Conservation (phyloP, 495 filamentous ascomycete genomes). For the Extremus antarcticus region DNA sequence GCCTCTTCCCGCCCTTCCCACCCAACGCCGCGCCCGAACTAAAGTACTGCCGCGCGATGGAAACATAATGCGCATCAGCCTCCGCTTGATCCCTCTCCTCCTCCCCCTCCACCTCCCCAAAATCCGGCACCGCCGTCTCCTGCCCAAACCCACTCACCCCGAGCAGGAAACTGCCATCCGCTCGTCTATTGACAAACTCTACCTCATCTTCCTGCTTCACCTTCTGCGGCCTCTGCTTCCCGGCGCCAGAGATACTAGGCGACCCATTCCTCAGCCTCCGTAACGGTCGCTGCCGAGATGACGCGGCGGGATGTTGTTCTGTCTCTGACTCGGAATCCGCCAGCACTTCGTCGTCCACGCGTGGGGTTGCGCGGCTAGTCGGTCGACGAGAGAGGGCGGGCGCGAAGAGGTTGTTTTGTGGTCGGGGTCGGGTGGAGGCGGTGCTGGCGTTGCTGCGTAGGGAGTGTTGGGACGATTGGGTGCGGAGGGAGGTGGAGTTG, state of each 20-base stretch:
- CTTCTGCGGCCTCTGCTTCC: background rate
- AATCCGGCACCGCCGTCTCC: background rate
- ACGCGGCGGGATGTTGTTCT: background rate
- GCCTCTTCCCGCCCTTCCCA: constrained; percentile 1
- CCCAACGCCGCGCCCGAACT: constrained; percentile 3
- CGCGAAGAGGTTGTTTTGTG: constrained; percentile 12
- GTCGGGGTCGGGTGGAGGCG: constrained; percentile 8
- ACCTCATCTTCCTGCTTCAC: constrained; percentile 2
- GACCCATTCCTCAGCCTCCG: constrained; percentile 3
- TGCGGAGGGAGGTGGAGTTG: constrained; percentile 1
- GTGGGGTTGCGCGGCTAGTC: constrained; percentile 2
- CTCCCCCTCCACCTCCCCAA: background rate
- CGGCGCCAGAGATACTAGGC: no score
- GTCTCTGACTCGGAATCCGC: constrained; percentile 12
- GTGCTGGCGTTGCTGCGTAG: constrained; percentile 12
- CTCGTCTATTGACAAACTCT: constrained; percentile 14
- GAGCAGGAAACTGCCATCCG: constrained; percentile 13
- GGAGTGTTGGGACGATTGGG: constrained; percentile 9
- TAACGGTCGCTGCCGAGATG: background rate
- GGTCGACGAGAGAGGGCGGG: constrained; percentile 7
- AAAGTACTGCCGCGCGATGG: constrained; percentile 11
- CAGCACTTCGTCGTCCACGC: constrained; percentile 10
- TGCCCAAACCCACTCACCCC: background rate
- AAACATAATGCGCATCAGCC: constrained; percentile 7
- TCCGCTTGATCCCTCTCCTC: constrained; percentile 6